These are phyloP conservation scores for Epichloe amarillans DNA, from an alignment of 2,329 filamentous ascomycete genomes.

Conservation along the genomic window DNA sequence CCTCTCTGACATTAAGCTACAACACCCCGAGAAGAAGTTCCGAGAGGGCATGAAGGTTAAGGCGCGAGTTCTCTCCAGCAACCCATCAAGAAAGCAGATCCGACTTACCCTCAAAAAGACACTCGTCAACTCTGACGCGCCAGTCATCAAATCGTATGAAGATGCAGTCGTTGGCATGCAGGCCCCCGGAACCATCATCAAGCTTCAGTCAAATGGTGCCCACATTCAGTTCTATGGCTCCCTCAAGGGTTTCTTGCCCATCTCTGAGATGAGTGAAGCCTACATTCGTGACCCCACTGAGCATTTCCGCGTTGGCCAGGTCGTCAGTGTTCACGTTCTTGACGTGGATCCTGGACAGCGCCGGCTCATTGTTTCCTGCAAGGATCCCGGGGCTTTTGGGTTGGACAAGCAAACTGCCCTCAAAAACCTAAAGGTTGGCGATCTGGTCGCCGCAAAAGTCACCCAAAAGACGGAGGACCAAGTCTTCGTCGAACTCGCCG, in stretches of 20 bases:
- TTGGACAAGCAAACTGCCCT: constrained; percentile 64
- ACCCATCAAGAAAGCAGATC: constrained; percentile 63
- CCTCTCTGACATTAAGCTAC: constrained; percentile 72
- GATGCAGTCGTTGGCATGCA: constrained; percentile 62
- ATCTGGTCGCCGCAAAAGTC: constrained; percentile 64
- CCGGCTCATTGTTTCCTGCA: constrained; percentile 81
- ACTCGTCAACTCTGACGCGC: constrained; percentile 74
- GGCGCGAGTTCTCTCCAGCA: constrained; percentile 69
- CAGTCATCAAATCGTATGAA: constrained; percentile 67
- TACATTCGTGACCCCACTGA: constrained; percentile 81
- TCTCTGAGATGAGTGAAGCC: constrained; percentile 96
- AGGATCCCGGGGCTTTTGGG: constrained; percentile 69
- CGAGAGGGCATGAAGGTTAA: constrained; percentile 74
- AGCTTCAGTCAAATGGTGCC: constrained; percentile 64
- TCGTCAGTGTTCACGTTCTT: constrained; percentile 79
- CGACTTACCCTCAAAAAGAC: constrained; percentile 90
- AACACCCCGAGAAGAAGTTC: constrained; percentile 95
- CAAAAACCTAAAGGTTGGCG: constrained; percentile 58
- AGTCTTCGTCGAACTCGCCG: constrained; percentile 62
- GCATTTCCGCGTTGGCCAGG: constrained; percentile 83
- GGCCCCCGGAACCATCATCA: constrained; percentile 80
- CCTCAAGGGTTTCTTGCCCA: constrained; percentile 75
- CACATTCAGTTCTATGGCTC: constrained; percentile 84
- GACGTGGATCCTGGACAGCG: constrained; percentile 59
- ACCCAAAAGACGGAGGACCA: constrained; percentile 70